phyloP scores from a whole-genome alignment of 352 stramenopile genomes.

The Pythium monospermum region DNA sequence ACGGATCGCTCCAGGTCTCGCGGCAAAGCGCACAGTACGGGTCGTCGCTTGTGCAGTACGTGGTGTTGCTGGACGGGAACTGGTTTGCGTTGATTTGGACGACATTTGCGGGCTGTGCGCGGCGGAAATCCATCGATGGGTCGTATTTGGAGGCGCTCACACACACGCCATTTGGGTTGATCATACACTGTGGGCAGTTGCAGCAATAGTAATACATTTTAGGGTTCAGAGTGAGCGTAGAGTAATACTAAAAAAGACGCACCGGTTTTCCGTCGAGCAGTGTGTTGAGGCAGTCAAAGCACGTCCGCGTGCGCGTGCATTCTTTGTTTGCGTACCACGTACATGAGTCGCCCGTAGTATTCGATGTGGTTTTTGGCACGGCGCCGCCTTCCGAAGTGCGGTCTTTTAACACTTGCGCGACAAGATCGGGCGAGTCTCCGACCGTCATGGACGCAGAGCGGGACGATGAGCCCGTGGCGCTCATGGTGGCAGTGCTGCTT shows the following conservation, averaged over 20 bases:
- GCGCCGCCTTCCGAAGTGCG: slow-evolving; percentile 15
- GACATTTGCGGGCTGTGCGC: not conserved
- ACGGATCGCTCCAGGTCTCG: slow-evolving; percentile 19
- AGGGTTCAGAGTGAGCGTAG: too few species aligned
- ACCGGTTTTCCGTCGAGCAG: slow-evolving; percentile 43
- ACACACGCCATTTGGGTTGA: slow-evolving; percentile 14
- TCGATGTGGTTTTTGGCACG: slow-evolving; percentile 4
- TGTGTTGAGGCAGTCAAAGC: slow-evolving; percentile 46
- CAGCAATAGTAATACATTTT: not conserved
- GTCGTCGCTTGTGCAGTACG: slow-evolving; percentile 15
- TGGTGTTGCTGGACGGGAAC: slow-evolving; percentile 17
- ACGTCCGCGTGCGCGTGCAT: slow-evolving; percentile 33
- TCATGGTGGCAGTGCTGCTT: too few species aligned
- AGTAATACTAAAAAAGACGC: too few species aligned
- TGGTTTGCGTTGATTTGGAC: not conserved
- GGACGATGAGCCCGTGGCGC: not conserved
- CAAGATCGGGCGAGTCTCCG: not conserved
- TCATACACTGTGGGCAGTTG: slow-evolving; percentile 12
- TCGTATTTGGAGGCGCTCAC: slow-evolving; percentile 15
- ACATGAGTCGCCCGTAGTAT: slow-evolving; percentile 5
- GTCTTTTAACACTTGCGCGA: slow-evolving; percentile 18
- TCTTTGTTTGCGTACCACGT: not conserved
- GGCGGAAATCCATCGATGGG: slow-evolving; percentile 12
- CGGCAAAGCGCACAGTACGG: slow-evolving; percentile 16
- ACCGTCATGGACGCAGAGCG: not conserved